phyloP scores from a whole-genome alignment of 2,329 filamentous ascomycete species.

The Corniculantispora saksenae region DNA sequence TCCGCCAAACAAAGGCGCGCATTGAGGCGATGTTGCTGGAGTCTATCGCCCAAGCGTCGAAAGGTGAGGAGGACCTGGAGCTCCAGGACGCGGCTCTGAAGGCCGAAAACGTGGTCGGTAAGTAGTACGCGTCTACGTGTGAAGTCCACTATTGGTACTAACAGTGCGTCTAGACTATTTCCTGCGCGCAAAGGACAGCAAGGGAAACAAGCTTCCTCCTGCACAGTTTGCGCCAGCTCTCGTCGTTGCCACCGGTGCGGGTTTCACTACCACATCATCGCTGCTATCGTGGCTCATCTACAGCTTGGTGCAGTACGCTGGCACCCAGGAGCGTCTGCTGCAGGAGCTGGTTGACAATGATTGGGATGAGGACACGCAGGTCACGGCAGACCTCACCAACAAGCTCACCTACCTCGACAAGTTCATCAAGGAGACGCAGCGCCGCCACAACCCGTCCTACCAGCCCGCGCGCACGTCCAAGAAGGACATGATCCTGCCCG shows the following conservation, averaged over 20 bases:
- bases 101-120: constrained; percentile 39
- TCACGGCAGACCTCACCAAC: constrained; percentile 49
- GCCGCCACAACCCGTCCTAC: constrained; percentile 61
- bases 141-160: background rate
- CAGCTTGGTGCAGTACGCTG: constrained; percentile 52
- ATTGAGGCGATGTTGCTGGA: constrained; percentile 40
- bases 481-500: constrained; percentile 57
- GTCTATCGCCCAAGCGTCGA: constrained; percentile 39
- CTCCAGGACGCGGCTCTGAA: constrained; percentile 51
- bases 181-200: constrained; percentile 52
- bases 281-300: constrained; percentile 61
- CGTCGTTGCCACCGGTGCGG: constrained; percentile 56
- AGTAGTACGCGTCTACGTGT: background rate
- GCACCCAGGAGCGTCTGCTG: constrained; percentile 56
- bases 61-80: constrained; percentile 41
- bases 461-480: constrained; percentile 60
- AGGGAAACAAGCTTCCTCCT: constrained; percentile 54
- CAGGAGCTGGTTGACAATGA: constrained; percentile 58
- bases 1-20: constrained; percentile 36
- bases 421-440: constrained; percentile 62
- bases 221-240: constrained; percentile 34
- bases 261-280: constrained; percentile 61
- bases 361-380: constrained; percentile 43
- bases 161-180: constrained; percentile 45
- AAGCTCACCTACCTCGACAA: constrained; percentile 55